Evolutionary conservation across 192 early-diverging fungal species (phyloP).

Genomic region (Coemansia sp.): DNA sequence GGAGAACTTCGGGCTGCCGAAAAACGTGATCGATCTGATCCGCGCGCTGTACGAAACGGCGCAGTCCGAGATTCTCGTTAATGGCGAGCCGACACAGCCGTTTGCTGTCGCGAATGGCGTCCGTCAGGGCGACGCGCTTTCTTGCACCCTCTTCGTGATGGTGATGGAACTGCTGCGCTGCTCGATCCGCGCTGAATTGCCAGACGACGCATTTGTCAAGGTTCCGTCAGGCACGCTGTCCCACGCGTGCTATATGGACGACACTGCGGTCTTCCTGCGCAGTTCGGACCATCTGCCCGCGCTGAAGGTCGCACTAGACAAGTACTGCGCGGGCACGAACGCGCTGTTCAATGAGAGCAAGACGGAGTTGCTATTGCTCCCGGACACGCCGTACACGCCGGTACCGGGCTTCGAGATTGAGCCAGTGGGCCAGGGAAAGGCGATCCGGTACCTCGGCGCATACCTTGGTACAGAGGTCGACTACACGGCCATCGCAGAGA

Average conservation of each 20-base stretch:
- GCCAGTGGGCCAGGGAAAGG: too few relatives aligned
- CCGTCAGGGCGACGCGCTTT: constrained; percentile 6
- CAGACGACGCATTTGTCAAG: not conserved
- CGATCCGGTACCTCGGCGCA: not conserved
- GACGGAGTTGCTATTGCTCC: not conserved
- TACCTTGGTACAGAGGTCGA: not conserved
- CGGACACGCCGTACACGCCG: not conserved
- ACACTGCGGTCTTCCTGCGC: not conserved
- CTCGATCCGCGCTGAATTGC: not conserved
- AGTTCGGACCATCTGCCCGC: not conserved
- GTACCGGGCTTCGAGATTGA: too few relatives aligned
- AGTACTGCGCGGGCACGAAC: not conserved
- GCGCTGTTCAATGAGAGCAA: not conserved
- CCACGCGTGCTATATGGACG: not conserved
- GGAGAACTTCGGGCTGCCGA: not conserved
- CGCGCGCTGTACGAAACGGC: not conserved
- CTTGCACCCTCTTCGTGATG: constrained; percentile 6
- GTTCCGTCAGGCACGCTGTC: not conserved
- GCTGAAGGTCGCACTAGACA: not conserved
- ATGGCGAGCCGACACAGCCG: not conserved
- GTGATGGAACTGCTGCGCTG: constrained; percentile 4
- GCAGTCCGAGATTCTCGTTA: not conserved
- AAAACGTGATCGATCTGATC: not conserved
- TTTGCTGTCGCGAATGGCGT: constrained; percentile 8
- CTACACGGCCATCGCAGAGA: not conserved